Evolutionary conservation across 192 early-diverging fungal species (phyloP), one percentile per base, ranked within the genome.

Genomic region (Coemansia sp.): DNA sequence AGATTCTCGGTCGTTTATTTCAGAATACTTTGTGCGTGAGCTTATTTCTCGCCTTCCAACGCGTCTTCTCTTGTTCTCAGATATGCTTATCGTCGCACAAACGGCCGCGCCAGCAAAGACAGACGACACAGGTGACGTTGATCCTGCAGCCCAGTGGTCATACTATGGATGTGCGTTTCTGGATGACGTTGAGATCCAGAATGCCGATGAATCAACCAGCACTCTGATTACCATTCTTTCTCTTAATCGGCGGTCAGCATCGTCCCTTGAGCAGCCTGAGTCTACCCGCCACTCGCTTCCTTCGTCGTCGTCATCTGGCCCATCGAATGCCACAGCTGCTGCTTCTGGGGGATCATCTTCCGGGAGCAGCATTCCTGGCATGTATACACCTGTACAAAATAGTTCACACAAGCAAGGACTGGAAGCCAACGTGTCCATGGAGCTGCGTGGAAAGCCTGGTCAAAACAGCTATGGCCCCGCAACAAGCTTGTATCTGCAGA

Each of bases 211-310:
- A 43, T 67, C 59, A 48, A 75, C 73, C 10, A 75, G 64, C 53
- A 81, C 78, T 13, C 67, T 81, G 48, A 74, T 81, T 31, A 81
- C 78, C 7, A 81, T 81, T 31, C 57, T 81, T 23, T 81, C 73
- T 12, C 66, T 81, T 40, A 81, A 81, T 51, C 72, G 78, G 26
- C 43, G 61, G 21, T 31, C 72, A 4, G 33, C 61, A 25, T 40
- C 66, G 9, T 48, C 37, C 29, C 23, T 26, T 7, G 64, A 67
- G 45, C 20, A 16, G 13, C 20, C 39, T 23, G 40, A 30, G 6
- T 45, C 70, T 10, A 46, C 60, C 33, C 73, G 78, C n/a, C 78
- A 59, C 13, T 75, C 73, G 31, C 60, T 75, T 48, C 78, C 73
- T 0, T 46, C 63, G 0, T 64, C 58, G 29, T 66, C 71, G 23